Conservation (phyloP, 345 rosid species). For the Arabis hirsuta region DNA sequence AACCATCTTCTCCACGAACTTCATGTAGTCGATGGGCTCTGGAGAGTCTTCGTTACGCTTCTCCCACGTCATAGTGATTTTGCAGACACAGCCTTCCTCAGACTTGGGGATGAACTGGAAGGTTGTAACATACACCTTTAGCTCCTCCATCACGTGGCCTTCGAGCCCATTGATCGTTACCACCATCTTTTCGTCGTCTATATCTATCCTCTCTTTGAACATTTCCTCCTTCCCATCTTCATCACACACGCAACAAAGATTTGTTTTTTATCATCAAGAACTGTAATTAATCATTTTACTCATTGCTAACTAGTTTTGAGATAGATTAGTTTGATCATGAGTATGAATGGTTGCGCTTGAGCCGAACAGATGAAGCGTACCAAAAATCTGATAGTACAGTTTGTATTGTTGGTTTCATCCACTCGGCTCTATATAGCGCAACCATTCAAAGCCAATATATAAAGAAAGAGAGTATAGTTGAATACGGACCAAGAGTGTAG, state of each 20-base stretch:
- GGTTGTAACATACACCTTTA: slow-evolving; percentile 15
- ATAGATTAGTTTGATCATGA: too few species aligned
- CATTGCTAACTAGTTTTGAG: too few species aligned
- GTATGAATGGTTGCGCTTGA: too few species aligned
- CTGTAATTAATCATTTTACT: too few species aligned
- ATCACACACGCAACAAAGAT: neutral
- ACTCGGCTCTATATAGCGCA: too few species aligned
- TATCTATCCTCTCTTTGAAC: slow-evolving; percentile 20
- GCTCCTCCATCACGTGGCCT: slow-evolving; percentile 31
- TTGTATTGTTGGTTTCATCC: too few species aligned
- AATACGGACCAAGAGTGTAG: too few species aligned
- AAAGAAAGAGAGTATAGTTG: too few species aligned
- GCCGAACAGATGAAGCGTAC: too few species aligned
- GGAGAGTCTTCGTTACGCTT: slow-evolving; percentile 30
- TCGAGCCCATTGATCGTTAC: slow-evolving; percentile 24
- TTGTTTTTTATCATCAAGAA: too few species aligned
- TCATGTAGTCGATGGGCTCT: slow-evolving; percentile 28
- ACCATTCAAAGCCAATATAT: too few species aligned
- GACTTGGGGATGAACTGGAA: slow-evolving; percentile 18
- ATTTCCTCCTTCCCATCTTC: slow-evolving; percentile 29
- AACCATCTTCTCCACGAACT: neutral
- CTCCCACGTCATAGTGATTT: slow-evolving; percentile 36
- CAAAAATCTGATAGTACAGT: too few species aligned
- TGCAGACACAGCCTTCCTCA: slow-evolving; percentile 32
- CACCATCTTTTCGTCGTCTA: slow-evolving; percentile 19